phyloP scores from a whole-genome alignment of 805 yeast genomes.

The Pichia phayaonensis region DNA sequence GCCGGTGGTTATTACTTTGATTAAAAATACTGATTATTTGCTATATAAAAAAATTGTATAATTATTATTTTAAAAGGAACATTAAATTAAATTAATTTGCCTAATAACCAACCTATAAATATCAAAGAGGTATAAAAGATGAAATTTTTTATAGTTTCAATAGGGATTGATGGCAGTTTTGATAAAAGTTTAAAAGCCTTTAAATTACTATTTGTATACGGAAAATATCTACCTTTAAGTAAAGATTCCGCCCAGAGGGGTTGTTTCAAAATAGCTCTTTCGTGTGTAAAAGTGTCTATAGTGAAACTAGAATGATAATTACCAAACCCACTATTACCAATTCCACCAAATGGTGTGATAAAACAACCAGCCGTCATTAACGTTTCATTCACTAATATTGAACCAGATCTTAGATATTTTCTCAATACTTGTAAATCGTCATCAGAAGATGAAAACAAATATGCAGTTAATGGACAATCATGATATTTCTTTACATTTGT shows the following conservation, averaged over 20 bases:
- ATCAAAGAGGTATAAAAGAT: slow-evolving; percentile 1
- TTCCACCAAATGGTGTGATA: slow-evolving; percentile 82
- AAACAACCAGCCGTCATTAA: slow-evolving; percentile 59
- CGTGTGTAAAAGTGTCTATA: slow-evolving; percentile 67
- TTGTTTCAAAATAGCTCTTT: slow-evolving; percentile 58
- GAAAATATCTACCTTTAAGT: slow-evolving; percentile 57
- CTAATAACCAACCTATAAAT: slow-evolving; percentile 8
- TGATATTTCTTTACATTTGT: slow-evolving; percentile 37
- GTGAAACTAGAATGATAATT: slow-evolving; percentile 71
- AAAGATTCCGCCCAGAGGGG: slow-evolving; percentile 59
- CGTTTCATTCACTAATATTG: slow-evolving; percentile 58
- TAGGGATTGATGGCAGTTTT: slow-evolving; percentile 13
- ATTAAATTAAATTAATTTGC: slow-evolving; percentile 1
- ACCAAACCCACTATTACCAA: slow-evolving; percentile 81
- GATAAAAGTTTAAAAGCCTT: slow-evolving; percentile 6
- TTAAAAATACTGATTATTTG: not conserved
- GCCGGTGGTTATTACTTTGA: slow-evolving; percentile 71
- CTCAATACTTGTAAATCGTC: not conserved
- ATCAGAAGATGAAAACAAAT: slow-evolving; percentile 23
- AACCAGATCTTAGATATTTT: slow-evolving; percentile 54
- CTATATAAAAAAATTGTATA: not conserved
- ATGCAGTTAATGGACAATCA: slow-evolving; percentile 78
- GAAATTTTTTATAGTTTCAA: not conserved
- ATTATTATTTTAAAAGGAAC: not conserved
- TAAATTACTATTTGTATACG: slow-evolving; percentile 34